Percentiles rank a stretch among this genome's conserved stretches.
These are phyloP conservation scores for Fomitopsis palustris DNA, from an alignment of 1,284 basidiomycete genomes.

Conservation along the genomic window DNA sequence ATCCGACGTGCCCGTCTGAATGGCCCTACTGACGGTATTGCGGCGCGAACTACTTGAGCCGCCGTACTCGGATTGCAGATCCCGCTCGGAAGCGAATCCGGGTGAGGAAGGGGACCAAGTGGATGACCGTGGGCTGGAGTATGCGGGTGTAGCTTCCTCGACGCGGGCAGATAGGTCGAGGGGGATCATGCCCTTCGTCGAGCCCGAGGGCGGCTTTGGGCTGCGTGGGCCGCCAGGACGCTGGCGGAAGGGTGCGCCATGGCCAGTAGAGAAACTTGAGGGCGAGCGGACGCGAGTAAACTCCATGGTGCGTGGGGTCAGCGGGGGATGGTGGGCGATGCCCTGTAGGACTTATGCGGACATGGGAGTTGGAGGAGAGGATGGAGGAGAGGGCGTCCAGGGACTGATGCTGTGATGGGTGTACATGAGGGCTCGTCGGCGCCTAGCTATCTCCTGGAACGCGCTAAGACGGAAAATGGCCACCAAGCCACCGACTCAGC, in stretches of 20 bases:
- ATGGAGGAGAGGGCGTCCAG: constrained; percentile 3
- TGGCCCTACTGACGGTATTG: not conserved
- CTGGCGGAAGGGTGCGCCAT: constrained; percentile 9
- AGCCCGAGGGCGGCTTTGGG: constrained; percentile 10
- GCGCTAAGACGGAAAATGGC: not conserved
- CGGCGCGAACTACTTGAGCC: not conserved
- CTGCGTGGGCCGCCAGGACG: constrained; percentile 21
- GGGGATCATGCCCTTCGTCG: constrained; percentile 16
- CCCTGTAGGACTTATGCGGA: constrained; percentile 7
- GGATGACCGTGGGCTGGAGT: constrained; percentile 7
- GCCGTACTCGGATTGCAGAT: constrained; percentile 1
- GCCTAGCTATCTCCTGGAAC: not conserved
- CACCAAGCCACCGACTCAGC: too few relatives aligned
- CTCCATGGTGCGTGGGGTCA: constrained; percentile 14
- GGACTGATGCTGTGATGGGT: constrained; percentile 5
- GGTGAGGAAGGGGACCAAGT: constrained; percentile 3
- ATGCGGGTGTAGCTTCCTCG: constrained; percentile 15
- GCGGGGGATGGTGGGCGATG: not conserved
- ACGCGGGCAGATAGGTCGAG: constrained; percentile 20
- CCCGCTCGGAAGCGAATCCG: not conserved
- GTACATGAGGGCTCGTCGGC: constrained; percentile 3
- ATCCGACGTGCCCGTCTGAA: constrained; percentile 4
- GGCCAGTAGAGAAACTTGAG: constrained; percentile 10
- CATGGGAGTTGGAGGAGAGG: constrained; percentile 16
- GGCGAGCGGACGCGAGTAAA: constrained; percentile 18